phyloP scores from a whole-genome alignment of 2,329 filamentous ascomycete genomes.

The Tolypocladium paradoxum region DNA sequence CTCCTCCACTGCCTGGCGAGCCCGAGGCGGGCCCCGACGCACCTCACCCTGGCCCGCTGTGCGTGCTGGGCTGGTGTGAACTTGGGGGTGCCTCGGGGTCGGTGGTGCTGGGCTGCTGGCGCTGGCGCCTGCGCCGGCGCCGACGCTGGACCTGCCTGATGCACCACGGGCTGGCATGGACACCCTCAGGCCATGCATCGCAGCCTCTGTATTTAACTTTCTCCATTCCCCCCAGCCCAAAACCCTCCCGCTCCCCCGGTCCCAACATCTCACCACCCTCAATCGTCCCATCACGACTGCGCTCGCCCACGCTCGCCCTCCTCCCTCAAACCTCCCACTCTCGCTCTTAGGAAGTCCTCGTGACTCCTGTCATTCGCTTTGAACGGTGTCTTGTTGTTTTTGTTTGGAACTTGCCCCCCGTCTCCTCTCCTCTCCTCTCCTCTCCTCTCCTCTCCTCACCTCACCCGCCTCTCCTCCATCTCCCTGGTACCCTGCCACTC shows the following conservation, averaged over 20 bases:
- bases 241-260: slow-evolving; percentile 1
- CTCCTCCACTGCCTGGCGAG: neutral
- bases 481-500: neutral
- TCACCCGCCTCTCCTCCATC: slow-evolving; percentile 3
- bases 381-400: slow-evolving; percentile 35
- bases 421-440: slow-evolving; percentile 5
- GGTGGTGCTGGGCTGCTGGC: neutral
- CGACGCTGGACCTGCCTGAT: neutral
- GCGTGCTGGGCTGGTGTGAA: neutral
- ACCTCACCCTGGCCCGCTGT: neutral
- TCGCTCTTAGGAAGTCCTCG: slow-evolving; percentile 56
- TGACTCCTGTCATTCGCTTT: slow-evolving; percentile 67
- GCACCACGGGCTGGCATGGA: neutral
- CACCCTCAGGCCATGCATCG: neutral
- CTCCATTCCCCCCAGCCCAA: slow-evolving; percentile 2
- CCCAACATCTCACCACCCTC: slow-evolving; percentile 2
- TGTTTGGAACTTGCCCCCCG: slow-evolving; percentile 19
- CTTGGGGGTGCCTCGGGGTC: neutral
- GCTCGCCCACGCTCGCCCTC: slow-evolving; percentile 2
- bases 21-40: neutral
- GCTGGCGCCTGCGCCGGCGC: neutral
- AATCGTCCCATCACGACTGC: slow-evolving; percentile 1
- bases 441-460: slow-evolving; percentile 6
- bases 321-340: slow-evolving; percentile 15
- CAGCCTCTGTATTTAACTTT: slow-evolving; percentile 5